Evolutionary conservation across 495 filamentous ascomycete genomes (phyloP).

Genomic region (Glarea lozoyensis): DNA sequence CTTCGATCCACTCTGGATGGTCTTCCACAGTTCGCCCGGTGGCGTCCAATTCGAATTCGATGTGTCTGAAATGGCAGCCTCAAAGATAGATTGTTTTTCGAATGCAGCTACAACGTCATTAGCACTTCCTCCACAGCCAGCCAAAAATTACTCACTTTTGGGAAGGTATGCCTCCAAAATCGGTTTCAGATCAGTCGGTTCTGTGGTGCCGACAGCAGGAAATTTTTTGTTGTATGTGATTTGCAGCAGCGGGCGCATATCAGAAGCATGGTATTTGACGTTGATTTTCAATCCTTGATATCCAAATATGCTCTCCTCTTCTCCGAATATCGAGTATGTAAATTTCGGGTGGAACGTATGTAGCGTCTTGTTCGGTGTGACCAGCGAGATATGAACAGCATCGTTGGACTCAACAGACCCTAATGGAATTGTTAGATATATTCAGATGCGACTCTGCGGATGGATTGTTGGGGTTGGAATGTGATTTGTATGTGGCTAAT

Average conservation of each 20-base stretch:
- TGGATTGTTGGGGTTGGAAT: too few relatives aligned
- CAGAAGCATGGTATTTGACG: conserved; percentile 70
- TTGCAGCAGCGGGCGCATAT: conserved; percentile 67
- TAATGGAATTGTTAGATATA: too few relatives aligned
- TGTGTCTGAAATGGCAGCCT: conserved; percentile 45
- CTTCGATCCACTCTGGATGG: conserved; percentile 26
- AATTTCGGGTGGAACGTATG: conserved; percentile 73
- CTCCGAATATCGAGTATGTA: conserved; percentile 87
- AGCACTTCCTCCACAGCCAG: conserved; percentile 5
- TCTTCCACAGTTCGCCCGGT: conserved; percentile 38
- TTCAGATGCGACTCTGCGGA: too few relatives aligned
- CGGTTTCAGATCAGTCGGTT: conserved; percentile 56
- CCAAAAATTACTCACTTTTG: conserved; percentile 38
- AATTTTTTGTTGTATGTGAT: conserved; percentile 69
- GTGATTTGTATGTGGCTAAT: too few relatives aligned
- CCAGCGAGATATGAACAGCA: conserved; percentile 60
- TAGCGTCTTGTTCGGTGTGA: conserved; percentile 51
- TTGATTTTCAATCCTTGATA: conserved; percentile 72
- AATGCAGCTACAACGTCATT: conserved; percentile 47
- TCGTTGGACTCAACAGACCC: conserved; percentile 72
- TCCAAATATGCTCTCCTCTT: conserved; percentile 84
- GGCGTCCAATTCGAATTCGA: conserved; percentile 49
- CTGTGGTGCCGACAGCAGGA: conserved; percentile 57
- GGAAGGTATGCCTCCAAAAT: conserved; percentile 60
- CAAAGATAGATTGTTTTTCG: conserved; percentile 47